Conservation (phyloP, 1,139 yeast genomes). For the Pneumocystis jirovecii region DNA sequence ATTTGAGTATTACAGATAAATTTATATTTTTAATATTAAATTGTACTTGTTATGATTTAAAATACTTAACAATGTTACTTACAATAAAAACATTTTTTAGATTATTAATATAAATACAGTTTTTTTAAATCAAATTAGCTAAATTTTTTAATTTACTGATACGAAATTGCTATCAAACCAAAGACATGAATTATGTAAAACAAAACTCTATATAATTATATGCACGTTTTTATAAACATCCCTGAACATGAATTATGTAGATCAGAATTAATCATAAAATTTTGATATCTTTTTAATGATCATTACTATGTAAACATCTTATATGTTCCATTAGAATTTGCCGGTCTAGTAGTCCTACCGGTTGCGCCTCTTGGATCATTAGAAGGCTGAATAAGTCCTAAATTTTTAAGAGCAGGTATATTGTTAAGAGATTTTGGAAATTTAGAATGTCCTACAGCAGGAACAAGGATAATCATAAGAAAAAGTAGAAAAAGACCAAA, state of each 20-base stretch:
- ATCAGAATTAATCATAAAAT: neutral
- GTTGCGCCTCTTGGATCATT: neutral
- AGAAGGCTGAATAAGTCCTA: conserved; percentile 1
- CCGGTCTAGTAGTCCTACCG: neutral
- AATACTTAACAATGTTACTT: neutral
- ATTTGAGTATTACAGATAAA: neutral
- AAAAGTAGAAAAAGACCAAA: conserved; percentile 54
- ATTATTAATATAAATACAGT: neutral
- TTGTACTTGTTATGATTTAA: neutral
- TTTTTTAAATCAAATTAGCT: conserved; percentile 1
- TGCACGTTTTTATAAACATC: neutral
- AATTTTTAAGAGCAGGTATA: neutral
- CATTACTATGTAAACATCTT: neutral
- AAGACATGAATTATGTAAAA: neutral
- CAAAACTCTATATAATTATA: neutral
- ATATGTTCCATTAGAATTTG: neutral
- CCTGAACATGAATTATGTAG: neutral
- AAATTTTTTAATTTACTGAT: neutral
- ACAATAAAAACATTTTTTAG: neutral
- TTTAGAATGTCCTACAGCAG: conserved; percentile 43
- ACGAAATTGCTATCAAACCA: neutral
- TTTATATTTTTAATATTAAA: neutral
- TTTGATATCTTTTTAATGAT: neutral
- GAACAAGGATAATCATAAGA: conserved; percentile 71
- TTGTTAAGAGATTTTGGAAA: neutral